Evolutionary conservation across 2,329 filamentous ascomycete genomes (phyloP), one percentile per base, ranked within the genome.

Genomic region (Akanthomyces uredinophilus): DNA sequence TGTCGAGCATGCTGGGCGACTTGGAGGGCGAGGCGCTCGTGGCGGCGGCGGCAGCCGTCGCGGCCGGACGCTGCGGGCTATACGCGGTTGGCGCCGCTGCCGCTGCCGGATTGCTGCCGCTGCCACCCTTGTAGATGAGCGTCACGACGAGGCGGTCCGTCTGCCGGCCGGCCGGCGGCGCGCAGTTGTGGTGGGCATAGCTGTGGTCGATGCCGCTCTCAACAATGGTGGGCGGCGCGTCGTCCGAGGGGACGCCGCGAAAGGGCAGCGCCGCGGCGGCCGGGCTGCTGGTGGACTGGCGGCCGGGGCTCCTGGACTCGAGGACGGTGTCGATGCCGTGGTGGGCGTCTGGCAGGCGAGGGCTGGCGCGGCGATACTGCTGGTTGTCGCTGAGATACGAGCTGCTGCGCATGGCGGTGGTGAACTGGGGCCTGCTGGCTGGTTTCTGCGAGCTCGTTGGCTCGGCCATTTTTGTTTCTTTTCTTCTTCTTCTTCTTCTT

Each of bases 251-350:
- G 54, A 88, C 78, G 63, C 86, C 86, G 66, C 81, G 85, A 75
- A 85, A 88, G 39, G 78, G 78, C 55, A 79, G 73, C 61, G 78
- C 74, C 3, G 47, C 24, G 16, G 76, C 27, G 5, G 50, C 41
- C 20, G 58, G 58, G 14, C 58, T 53, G 39, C 49, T 43, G 14
- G 78, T 73, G 53, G 76, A 71, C 69, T 46, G 70, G 71, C 39
- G 74, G 71, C 35, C 71, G 72, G 64, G 76, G 74, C 37, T 81
- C 37, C 27, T 68, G 64, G 84, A 82, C 71, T 88, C 85, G 57
- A 88, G 81, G 18, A 88, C 84, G 51, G 84, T 85, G 70, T 88
- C 86, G 67, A 88, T 88, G 65, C 84, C 85, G 65, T 85, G 84
- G 70, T 83, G 80, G 63, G 76, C 77, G 32, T 86, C 84, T 52